Evolutionary conservation across 1,284 basidiomycete species (phyloP), one percentile per base, ranked within the genome.

Genomic region (Ceratobasidium sp.): DNA sequence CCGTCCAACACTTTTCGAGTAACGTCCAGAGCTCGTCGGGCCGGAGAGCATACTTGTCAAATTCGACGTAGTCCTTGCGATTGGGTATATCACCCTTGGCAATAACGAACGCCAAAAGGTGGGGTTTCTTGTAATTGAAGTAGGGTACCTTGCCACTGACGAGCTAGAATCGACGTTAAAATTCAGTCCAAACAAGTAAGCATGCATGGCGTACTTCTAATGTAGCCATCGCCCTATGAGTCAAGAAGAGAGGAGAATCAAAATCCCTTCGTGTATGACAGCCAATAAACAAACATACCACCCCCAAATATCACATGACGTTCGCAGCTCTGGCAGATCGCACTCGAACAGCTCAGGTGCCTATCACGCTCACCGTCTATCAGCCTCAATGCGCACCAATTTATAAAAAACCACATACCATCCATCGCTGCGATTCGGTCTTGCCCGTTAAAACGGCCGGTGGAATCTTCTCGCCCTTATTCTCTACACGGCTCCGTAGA

Each of bases 161-260:
- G 16, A 49, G 47, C 47, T 49, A 14, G 16, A 49, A 5, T 8
- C 2, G 23, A 38, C 47, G 47, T 49, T n/a, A n/a, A n/a, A 14
- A 23, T 49, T 23, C 4, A 23, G 16, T 4, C 4, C 7, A 18
- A 14, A n/a, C 47, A 23, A 14, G 47, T 6, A 3, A 23, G 16
- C 6, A 23, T 18, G 23, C 18, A 18, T 3, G 23, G 16, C 47
- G 11, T 35, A 63, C 61, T 43, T 63, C 61, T 41, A 63, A 43
- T 8, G 61, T 43, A 3, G 61, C 18, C 61, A 63, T 63, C 6
- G 44, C 61, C 64, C 52, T 55, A 55, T 16, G 3, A 55, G 26
- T 55, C 11, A 11, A 38, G 11, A 5, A 38, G n/a, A n/a, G n/a
- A n/a, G n/a, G n/a, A n/a, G n/a, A n/a, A n/a, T n/a, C n/a, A n/a